phyloP scores from a whole-genome alignment of 2,329 filamentous ascomycete species.

The Fusarium globosum region DNA sequence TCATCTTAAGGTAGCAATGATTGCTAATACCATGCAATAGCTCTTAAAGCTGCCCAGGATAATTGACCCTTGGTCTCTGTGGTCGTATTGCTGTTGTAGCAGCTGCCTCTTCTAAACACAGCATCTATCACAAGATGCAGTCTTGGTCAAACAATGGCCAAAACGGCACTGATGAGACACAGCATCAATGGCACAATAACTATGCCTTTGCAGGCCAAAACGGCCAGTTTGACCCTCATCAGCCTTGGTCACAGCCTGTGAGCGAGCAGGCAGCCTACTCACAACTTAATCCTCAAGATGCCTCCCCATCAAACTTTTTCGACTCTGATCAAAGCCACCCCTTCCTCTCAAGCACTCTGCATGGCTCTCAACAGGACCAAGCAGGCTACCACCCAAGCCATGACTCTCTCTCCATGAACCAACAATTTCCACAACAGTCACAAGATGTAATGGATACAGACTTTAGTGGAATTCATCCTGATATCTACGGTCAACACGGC shows the following conservation, averaged over 20 bases:
- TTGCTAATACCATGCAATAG: slow-evolving; percentile 49
- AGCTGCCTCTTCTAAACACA: slow-evolving; percentile 38
- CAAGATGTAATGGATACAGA: slow-evolving; percentile 53
- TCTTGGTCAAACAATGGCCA: slow-evolving; percentile 54
- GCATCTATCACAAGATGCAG: slow-evolving; percentile 51
- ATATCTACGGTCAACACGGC: slow-evolving; percentile 52
- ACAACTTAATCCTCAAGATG: slow-evolving; percentile 48
- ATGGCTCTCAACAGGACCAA: slow-evolving; percentile 46
- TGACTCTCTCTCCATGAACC: slow-evolving; percentile 47
- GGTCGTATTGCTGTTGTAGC: slow-evolving; percentile 36
- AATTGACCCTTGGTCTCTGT: slow-evolving; percentile 42
- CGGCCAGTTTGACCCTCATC: slow-evolving; percentile 53
- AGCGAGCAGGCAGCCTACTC: slow-evolving; percentile 49
- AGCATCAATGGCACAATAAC: slow-evolving; percentile 50
- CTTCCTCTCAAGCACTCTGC: slow-evolving; percentile 47
- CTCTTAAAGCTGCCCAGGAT: slow-evolving; percentile 39
- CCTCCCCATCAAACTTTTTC: slow-evolving; percentile 50
- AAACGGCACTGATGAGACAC: slow-evolving; percentile 50
- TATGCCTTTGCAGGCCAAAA: slow-evolving; percentile 50
- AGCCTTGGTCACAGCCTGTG: slow-evolving; percentile 53
- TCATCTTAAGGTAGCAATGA: slow-evolving; percentile 38
- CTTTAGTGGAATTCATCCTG: slow-evolving; percentile 52
- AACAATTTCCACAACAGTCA: slow-evolving; percentile 49
- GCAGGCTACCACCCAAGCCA: slow-evolving; percentile 48
- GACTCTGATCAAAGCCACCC: slow-evolving; percentile 49